Conservation (phyloP, 495 filamentous ascomycete genomes). For the Neurospora sp. region DNA sequence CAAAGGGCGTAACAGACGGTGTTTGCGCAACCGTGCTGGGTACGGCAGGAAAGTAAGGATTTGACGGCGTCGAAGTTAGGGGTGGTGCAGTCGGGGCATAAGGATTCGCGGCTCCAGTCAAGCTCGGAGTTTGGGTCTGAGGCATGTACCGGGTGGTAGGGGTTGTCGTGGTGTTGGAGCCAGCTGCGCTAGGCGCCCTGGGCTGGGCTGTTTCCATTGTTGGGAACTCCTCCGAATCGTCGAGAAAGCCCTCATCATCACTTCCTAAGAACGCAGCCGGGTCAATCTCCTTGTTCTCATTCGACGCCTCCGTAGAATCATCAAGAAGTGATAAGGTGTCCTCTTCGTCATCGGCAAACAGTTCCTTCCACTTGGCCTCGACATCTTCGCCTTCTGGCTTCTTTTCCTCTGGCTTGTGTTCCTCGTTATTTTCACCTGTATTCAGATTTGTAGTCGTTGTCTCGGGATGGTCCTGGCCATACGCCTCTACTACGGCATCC, state of each 20-base stretch:
- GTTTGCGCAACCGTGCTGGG: conserved; percentile 15
- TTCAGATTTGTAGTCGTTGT: not conserved
- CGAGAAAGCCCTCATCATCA: conserved; percentile 65
- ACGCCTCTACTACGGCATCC: conserved; percentile 4
- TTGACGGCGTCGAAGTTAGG: conserved; percentile 20
- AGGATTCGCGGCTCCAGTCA: conserved; percentile 3
- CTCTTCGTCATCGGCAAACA: conserved; percentile 68
- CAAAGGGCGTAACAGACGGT: conserved; percentile 20
- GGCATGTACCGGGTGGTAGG: conserved; percentile 22
- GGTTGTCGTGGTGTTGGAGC: conserved; percentile 2
- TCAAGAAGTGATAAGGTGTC: conserved; percentile 49
- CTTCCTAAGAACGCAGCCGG: conserved; percentile 52
- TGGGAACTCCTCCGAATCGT: conserved; percentile 37
- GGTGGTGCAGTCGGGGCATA: conserved; percentile 17
- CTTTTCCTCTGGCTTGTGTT: conserved; percentile 17
- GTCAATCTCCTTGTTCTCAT: conserved; percentile 33
- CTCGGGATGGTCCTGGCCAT: not conserved
- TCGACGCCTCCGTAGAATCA: conserved; percentile 12
- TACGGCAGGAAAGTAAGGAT: conserved; percentile 22
- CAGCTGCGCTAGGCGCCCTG: conserved; percentile 1
- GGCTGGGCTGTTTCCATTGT: conserved; percentile 9
- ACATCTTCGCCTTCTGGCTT: conserved; percentile 37
- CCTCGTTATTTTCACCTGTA: not conserved
- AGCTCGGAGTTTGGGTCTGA: conserved; percentile 4
- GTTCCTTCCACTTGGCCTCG: conserved; percentile 73